Evolutionary conservation across 441 rosid genomes (phyloP), one percentile per base, ranked within the genome.

Genomic region (Gossypium trilobum): DNA sequence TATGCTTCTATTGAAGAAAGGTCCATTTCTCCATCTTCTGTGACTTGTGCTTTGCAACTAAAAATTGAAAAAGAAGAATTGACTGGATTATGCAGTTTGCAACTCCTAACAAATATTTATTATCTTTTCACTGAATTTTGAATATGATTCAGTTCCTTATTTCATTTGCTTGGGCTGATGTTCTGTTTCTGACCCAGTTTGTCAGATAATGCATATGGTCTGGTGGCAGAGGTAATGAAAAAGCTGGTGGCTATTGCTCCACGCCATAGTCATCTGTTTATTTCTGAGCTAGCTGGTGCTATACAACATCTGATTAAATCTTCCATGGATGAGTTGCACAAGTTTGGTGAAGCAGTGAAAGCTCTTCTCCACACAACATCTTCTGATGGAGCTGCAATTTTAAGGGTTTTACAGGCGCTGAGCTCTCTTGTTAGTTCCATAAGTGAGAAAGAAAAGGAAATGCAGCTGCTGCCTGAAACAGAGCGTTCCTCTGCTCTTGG

Each of bases 151-250:
- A 44, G 11, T 57, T 36, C 6, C 10, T 71, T 44, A 36, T 50
- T 61, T 2, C n/a, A 11, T 13, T 14, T 57, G 9, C 20, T 73
- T 44, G 39, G 63, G 64, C 78, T 82, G 67, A 80, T 73, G 22
- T 50, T 14, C 22, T 25, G 66, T 68, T 78, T 70, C 71, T 44
- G 56, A 39, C 58, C 44, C 92, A 95, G 99, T 78, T 83, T 95
- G 87, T 95, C 99, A 76, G 99, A 95, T 85, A 89, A 85, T 65
- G 96, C 99, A 64, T 92, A 95, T 61, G 70, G 85, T 80, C 95
- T 91, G 68, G 98, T 88, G 62, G 95, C 91, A 4, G 99, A 89
- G 81, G 96, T 92, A 75, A 85, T 95, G 87, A 92, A 89, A 79
- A 95, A 88, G 80, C 76, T 95, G 82, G 97, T 95, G 62, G 86